Evolutionary conservation across 805 yeast genomes (phyloP).

Genomic region (Candida ipomoeae): DNA sequence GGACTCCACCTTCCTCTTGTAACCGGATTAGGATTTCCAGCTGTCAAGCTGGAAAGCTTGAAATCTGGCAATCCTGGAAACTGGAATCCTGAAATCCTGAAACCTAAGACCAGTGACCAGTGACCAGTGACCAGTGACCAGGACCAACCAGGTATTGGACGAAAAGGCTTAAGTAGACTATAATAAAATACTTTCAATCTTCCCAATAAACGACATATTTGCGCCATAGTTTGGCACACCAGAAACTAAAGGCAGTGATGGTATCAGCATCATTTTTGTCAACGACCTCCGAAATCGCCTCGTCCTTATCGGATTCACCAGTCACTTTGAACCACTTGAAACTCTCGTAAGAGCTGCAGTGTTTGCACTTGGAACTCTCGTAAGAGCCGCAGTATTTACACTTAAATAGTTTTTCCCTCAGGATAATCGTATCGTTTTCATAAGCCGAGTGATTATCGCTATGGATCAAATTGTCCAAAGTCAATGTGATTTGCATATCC

Average conservation of each 20-base stretch:
- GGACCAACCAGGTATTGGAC: no score
- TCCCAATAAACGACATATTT: constrained; percentile 87
- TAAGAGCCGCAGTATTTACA: constrained; percentile 72
- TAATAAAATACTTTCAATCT: constrained; percentile 21
- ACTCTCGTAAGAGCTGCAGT: constrained; percentile 58
- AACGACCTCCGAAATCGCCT: constrained; percentile 16
- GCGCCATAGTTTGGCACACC: constrained; percentile 95
- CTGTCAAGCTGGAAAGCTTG: no score
- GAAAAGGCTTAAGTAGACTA: no score
- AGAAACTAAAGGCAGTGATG: constrained; percentile 63
- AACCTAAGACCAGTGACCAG: no score
- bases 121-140: no score
- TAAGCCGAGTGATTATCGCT: constrained; percentile 68
- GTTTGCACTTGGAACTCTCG: constrained; percentile 62
- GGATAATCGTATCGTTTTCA: constrained; percentile 48
- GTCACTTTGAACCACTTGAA: constrained; percentile 68
- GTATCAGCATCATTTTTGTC: constrained; percentile 18
- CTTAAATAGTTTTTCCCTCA: constrained; percentile 37
- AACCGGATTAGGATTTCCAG: constrained; percentile 23
- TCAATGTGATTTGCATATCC: constrained; percentile 10
- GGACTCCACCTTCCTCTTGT: constrained; percentile 61
- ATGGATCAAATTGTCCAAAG: constrained; percentile 54
- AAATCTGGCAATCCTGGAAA: no score
- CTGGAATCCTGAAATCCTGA: no score
- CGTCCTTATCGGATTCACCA: constrained; percentile 45